Evolutionary conservation across 192 early-diverging fungal genomes (phyloP).

Genomic region (Entomortierella beljakovae): DNA sequence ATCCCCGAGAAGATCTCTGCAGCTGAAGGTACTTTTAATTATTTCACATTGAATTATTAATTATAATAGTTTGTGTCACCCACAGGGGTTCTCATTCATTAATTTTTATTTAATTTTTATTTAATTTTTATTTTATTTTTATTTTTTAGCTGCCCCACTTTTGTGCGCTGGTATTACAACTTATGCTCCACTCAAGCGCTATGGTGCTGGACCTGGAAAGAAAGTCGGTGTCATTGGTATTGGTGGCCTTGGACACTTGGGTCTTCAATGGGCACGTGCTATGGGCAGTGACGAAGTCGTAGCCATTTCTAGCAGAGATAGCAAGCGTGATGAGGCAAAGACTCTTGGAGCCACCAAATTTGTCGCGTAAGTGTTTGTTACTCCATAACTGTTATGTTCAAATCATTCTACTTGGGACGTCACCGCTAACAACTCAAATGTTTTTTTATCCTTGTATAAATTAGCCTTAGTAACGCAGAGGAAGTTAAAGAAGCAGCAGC

Average conservation of each 20-base stretch:
- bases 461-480: conserved; percentile 38
- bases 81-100: too few relatives aligned
- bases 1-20: conserved; percentile 63
- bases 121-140: neutral
- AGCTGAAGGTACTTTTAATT: conserved; percentile 53
- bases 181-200: conserved; percentile 62
- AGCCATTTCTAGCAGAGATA: conserved; percentile 60
- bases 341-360: conserved; percentile 72
- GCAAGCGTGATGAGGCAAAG: conserved; percentile 62
- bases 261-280: conserved; percentile 69
- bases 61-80: too few relatives aligned
- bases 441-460: neutral
- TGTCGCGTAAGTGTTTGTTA: conserved; percentile 26
- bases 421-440: too few relatives aligned
- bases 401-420: neutral
- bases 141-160: conserved; percentile 69
- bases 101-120: neutral
- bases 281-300: conserved; percentile 59
- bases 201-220: conserved; percentile 56
- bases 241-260: conserved; percentile 78
- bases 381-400: neutral
- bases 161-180: conserved; percentile 87
- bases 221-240: conserved; percentile 72
- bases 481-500: conserved; percentile 27
- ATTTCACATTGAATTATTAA: too few relatives aligned